phyloP scores from a whole-genome alignment of 2,329 filamentous ascomycete species.

The Myriosclerotinia scirpicola region DNA sequence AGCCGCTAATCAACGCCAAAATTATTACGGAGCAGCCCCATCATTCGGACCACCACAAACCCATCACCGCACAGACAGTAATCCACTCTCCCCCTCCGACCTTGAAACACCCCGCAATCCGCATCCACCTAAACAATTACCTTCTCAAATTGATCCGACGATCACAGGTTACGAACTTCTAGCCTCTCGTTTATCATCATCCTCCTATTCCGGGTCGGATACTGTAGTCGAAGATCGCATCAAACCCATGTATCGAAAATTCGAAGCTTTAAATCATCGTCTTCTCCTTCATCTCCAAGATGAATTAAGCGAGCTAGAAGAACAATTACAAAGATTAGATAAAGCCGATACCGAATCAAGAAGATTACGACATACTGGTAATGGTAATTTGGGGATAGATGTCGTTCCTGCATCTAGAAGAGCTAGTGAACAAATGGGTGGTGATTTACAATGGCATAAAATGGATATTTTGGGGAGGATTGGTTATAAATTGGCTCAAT shows the following conservation, averaged over 20 bases:
- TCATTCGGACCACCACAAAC: constrained; percentile 43
- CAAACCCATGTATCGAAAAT: constrained; percentile 75
- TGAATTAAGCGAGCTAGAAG: constrained; percentile 77
- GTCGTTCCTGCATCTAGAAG: constrained; percentile 60
- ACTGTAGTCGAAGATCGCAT: constrained; percentile 30
- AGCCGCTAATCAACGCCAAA: constrained; percentile 39
- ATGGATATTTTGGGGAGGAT: constrained; percentile 62
- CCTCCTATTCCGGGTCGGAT: constrained; percentile 30
- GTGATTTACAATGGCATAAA: constrained; percentile 59
- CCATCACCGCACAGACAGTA: constrained; percentile 42
- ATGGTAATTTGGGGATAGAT: constrained; percentile 30
- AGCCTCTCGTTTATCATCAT: constrained; percentile 55
- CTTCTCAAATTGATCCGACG: constrained; percentile 47
- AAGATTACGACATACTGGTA: constrained; percentile 20
- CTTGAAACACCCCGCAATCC: constrained; percentile 36
- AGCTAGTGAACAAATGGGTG: constrained; percentile 50
- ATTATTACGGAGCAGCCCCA: constrained; percentile 32
- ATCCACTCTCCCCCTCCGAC: constrained; percentile 34
- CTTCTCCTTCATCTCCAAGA: constrained; percentile 82
- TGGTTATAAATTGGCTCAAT: constrained; percentile 65
- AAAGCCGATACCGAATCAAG: constrained; percentile 50
- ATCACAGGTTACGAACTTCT: constrained; percentile 63
- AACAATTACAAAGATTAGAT: constrained; percentile 71
- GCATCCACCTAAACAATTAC: constrained; percentile 32
- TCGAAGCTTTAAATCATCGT: constrained; percentile 79